Base-by-base conservation (phyloP, 169 alveolate genomes). In the Plasmodium cynomolgi region DNA sequence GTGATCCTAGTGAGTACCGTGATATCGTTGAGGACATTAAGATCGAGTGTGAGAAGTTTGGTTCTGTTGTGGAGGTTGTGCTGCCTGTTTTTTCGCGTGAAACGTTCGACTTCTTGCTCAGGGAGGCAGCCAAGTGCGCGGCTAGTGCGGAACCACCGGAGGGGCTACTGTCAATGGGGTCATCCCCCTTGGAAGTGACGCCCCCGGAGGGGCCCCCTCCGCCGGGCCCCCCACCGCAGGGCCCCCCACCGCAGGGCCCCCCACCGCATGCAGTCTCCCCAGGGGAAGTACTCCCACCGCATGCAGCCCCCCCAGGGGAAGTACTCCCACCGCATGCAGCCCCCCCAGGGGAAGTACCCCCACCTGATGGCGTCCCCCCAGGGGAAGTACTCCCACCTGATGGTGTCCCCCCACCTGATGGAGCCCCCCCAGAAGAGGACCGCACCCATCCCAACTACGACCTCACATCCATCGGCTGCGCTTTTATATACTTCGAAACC, bases 11-110 rank as follows among this genome's bases (percentile, higher is more conserved):
- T n/a, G 98, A 97, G 80, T 97, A 97, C 82, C 93, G 96, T 41
- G 98, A 97, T 17, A 97, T 97, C 15, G 80, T 96, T 0, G 97
- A 96, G 84, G 98, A 97, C 88, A 95, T 97, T 41, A 92, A 96
- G 33, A 91, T 95, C 62, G 97, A 97, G 77, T 97, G 98, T 62
- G 96, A 95, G 26, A 93, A 84, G 37, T 96, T 94, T 56, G 98
- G 98, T 7, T 84, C 96, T n/a, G 97, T 96, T 13, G 71, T 96
- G 37, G 96, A 95, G 83, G 96, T 97, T 2, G 96, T 96, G 77
- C 81, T 97, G 1, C 98, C 98, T 6, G 92, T 97, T 72, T 96
- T 97, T 5, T 84, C 95, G 34, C n/a, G 82, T 26, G 97, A 95
- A 44, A 86, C 92, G 9, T 92, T 84, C 20, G 82, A 86, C 1